Evolutionary conservation across 306 rosid species (phyloP).

Genomic region (Trifolium dubium): DNA sequence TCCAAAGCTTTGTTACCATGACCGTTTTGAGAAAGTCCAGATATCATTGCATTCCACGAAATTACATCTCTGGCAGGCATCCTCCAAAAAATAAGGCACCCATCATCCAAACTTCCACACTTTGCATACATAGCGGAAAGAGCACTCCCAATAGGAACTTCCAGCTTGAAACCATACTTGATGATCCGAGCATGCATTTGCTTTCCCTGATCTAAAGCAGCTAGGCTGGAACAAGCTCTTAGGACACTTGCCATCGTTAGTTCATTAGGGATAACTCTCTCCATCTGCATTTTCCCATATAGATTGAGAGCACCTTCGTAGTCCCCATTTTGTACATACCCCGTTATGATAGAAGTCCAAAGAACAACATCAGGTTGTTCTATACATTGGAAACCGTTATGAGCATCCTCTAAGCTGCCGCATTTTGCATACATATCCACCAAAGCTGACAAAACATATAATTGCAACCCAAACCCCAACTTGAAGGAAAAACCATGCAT

Average conservation of each 20-base stretch:
- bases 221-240: constrained; percentile 79
- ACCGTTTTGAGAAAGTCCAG: constrained; percentile 86
- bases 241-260: constrained; percentile 79
- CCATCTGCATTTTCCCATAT: constrained; percentile 73
- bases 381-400: constrained; percentile 68
- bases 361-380: constrained; percentile 78
- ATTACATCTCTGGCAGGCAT: constrained; percentile 70
- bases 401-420: constrained; percentile 64
- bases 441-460: constrained; percentile 74
- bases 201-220: constrained; percentile 87
- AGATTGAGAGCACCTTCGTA: constrained; percentile 72
- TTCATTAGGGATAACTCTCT: constrained; percentile 69
- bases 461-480: constrained; percentile 73
- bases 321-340: constrained; percentile 75
- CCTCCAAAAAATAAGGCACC: constrained; percentile 63
- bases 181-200: constrained; percentile 71
- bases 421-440: constrained; percentile 93
- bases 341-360: constrained; percentile 90
- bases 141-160: constrained; percentile 84
- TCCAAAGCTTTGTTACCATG: constrained; percentile 68
- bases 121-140: constrained; percentile 89
- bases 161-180: constrained; percentile 71
- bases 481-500: constrained; percentile 70
- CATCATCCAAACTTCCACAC: constrained; percentile 79
- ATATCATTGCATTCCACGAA: constrained; percentile 94